Evolutionary conservation across 148 eudicot species (phyloP), one percentile per base, ranked within the genome.

Genomic region (Vaccinium darrowii): DNA sequence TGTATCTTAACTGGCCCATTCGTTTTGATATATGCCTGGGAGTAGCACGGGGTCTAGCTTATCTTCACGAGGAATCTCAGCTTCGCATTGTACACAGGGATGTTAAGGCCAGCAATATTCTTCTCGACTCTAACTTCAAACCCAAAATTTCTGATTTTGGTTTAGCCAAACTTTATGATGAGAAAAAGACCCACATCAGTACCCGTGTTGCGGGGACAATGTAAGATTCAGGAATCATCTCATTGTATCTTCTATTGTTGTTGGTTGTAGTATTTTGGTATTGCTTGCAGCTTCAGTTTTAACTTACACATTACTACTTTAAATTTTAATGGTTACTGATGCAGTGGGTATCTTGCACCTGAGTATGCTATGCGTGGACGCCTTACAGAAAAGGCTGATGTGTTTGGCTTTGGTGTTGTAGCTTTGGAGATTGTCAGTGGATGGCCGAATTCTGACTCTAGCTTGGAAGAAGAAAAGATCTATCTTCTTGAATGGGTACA

Each of bases 141-240:
- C 98, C 99, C n/a, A 94, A 93, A 89, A 94, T 96, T 76, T 94
- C 99, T 33, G 99, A 96, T 88, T 96, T 96, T 86, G 99, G 98
- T 83, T 89, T 96, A 89, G 99, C 99, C 79, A 96, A 92, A 89
- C 88, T 96, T 60, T 96, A 94, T 84, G 98, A 95, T 88, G 97
- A 96, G 81, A 96, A 92, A 84, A 90, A 90, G 86, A 94, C 98
- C 49, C 98, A 96, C 87, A 91, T 96, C 36, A 96, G 95, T 88
- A 96, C 98, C 78, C 93, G 93, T 75, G 98, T 96, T 86, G 98
- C 98, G 19, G 98, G 98, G 78, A 96, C 99, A 84, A 89, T 94
- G 99, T 96, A 89, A 90, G 94, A 69, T 60, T 18, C 33, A 39
- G 21, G 16, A 86, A 14, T 54, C 52, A 23, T 43, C 25, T 83